Base-by-base conservation (phyloP, 2,329 filamentous ascomycete genomes). In the Ophiostoma ulmi region DNA sequence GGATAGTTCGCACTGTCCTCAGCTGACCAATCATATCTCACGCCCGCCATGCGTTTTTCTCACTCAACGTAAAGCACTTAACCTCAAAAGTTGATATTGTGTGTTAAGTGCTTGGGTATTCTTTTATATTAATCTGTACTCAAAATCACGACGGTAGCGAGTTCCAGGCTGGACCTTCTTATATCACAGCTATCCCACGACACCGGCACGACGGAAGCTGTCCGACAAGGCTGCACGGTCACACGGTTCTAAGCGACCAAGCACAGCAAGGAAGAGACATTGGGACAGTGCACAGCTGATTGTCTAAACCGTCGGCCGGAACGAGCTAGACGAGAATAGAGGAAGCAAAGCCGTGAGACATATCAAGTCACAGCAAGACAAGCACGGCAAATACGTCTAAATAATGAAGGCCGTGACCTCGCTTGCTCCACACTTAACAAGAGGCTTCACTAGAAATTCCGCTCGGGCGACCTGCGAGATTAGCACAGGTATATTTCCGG, bases 21-120 rank as follows among this genome's bases (percentile, higher is more conserved):
- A 20, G 4, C 67, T 31, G 17, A 22, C 70, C 70, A 71, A 71
- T 71, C 70, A 71, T 69, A 67, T 71, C 70, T 71, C 70, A 69
- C 39, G 17, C 41, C 26, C 41, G 22, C 26, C 5, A 48, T 69
- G 68, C 44, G 6, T 66, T 71, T 71, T 41, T 69, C 63, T 67
- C 38, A 22, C 44, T 31, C 26, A 14, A 39, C 38, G n/a, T 17
- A n/a, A 63, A 35, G 52, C 52, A 58, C 52, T 58, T 26, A 58
- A 58, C n/a, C 11, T 26, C 20, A 8, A 55, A n/a, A 3, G 8
- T 26, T 44, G 39, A 58, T 26, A 58, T n/a, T 44, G 11, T 4
- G 41, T 44, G 13, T 14, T 44, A 14, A 20, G 17, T 48, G 41
- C 41, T 13, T 44, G 41, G 2, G 17, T 8, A 20, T 20, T 48